Evolutionary conservation across 306 rosid genomes (phyloP).

Genomic region (Corylus americana): DNA sequence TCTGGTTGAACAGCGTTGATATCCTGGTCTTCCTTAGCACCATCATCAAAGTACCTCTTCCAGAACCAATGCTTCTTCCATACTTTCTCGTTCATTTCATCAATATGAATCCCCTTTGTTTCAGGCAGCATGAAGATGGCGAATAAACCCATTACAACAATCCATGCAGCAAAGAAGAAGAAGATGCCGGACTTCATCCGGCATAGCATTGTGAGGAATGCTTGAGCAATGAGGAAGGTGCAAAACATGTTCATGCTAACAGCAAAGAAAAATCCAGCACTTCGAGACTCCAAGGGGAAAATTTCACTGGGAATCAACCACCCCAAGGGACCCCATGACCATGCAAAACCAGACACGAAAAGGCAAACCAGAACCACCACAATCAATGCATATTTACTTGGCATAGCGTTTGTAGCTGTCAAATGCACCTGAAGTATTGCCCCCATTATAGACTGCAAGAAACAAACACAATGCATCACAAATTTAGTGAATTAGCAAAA

Average conservation of each 20-base stretch:
- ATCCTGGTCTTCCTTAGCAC: neutral
- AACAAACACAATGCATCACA: neutral
- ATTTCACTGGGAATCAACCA: conserved; percentile 42
- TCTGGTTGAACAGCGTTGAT: neutral
- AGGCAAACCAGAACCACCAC: conserved; percentile 21
- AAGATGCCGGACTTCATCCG: conserved; percentile 25
- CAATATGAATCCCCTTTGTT: conserved; percentile 39
- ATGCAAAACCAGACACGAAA: conserved; percentile 38
- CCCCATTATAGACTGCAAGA: conserved; percentile 17
- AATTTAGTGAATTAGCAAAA: no score
- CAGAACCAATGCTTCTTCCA: conserved; percentile 49
- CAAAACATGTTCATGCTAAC: conserved; percentile 40
- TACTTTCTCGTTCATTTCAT: conserved; percentile 34
- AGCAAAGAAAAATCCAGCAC: conserved; percentile 33
- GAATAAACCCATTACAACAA: conserved; percentile 11
- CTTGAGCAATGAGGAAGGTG: conserved; percentile 41
- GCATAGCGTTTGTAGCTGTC: conserved; percentile 18
- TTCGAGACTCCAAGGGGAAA: conserved; percentile 29
- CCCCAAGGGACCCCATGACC: conserved; percentile 46
- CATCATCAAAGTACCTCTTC: conserved; percentile 26
- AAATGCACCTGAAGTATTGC: conserved; percentile 1
- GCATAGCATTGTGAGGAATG: conserved; percentile 39
- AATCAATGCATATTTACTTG: neutral
- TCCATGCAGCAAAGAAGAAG: conserved; percentile 37
- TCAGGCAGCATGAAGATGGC: conserved; percentile 30